Evolutionary conservation across 495 filamentous ascomycete species (phyloP).

Genomic region (Hypoxylon fragiforme): DNA sequence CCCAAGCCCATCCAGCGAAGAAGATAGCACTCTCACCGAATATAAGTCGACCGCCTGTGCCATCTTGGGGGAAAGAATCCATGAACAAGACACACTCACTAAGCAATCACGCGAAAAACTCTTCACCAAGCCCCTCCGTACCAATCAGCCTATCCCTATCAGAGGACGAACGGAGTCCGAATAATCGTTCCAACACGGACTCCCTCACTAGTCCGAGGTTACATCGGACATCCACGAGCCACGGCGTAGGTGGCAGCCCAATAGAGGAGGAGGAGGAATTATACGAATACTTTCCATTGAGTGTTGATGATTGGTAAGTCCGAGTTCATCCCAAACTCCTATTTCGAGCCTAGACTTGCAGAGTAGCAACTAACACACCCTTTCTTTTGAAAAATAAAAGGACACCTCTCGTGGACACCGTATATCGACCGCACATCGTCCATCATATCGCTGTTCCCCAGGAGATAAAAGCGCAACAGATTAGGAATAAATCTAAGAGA

Average conservation of each 20-base stretch:
- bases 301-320: slow-evolving; percentile 77
- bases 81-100: slow-evolving; percentile 18
- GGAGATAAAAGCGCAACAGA: slow-evolving; percentile 72
- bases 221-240: slow-evolving; percentile 40
- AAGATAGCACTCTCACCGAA: slow-evolving; percentile 43
- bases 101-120: slow-evolving; percentile 31
- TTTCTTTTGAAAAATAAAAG: too few species aligned
- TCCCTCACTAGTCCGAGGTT: slow-evolving; percentile 46
- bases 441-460: slow-evolving; percentile 80
- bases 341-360: background rate
- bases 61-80: slow-evolving; percentile 38
- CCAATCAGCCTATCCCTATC: slow-evolving; percentile 76
- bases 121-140: slow-evolving; percentile 32
- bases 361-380: background rate
- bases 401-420: slow-evolving; percentile 86
- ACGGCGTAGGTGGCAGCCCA: slow-evolving; percentile 49
- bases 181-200: slow-evolving; percentile 43
- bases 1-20: slow-evolving; percentile 40
- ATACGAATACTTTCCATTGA: slow-evolving; percentile 91
- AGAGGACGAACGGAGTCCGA: slow-evolving; percentile 68
- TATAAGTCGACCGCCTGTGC: slow-evolving; percentile 40
- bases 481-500: slow-evolving; percentile 72
- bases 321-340: background rate
- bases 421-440: slow-evolving; percentile 90
- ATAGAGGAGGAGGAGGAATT: slow-evolving; percentile 77